Conservation (phyloP, 495 filamentous ascomycete species). For the Penicillium argentinense region DNA sequence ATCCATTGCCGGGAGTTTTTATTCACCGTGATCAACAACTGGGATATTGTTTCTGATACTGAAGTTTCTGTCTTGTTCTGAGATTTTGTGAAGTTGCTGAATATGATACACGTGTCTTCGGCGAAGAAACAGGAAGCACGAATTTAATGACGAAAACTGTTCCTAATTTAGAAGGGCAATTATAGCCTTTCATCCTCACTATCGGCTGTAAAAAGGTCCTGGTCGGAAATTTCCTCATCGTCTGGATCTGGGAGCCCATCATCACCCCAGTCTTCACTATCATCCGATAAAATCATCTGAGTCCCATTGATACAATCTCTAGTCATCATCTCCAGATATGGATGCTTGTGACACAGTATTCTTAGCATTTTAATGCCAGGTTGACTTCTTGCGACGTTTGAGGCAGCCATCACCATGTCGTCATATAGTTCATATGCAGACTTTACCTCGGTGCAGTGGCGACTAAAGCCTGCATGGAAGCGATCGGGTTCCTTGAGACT, state of each 20-base stretch:
- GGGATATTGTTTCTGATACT: too few species aligned
- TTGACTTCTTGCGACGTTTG: not conserved
- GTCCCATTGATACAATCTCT: slow-evolving; percentile 9
- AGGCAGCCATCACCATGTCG: slow-evolving; percentile 8
- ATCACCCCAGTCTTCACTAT: slow-evolving; percentile 2
- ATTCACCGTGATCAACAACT: too few species aligned
- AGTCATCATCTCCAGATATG: not conserved
- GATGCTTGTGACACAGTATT: slow-evolving; percentile 7
- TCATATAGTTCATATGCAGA: slow-evolving; percentile 5
- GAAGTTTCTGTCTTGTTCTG: too few species aligned
- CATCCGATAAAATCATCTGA: not conserved
- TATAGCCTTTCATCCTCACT: not conserved
- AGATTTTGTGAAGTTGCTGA: too few species aligned
- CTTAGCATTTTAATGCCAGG: slow-evolving; percentile 6
- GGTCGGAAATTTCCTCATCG: slow-evolving; percentile 1
- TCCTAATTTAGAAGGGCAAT: too few species aligned
- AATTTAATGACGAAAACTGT: too few species aligned
- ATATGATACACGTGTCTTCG: too few species aligned
- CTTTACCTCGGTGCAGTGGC: slow-evolving; percentile 4
- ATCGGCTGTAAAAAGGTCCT: not conserved
- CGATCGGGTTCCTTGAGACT: slow-evolving; percentile 4
- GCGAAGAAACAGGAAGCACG: too few species aligned
- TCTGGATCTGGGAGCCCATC: not conserved
- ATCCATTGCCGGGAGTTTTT: too few species aligned
- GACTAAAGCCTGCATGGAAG: slow-evolving; percentile 6